These are phyloP conservation scores for Sugiyamaella marilandica DNA, from an alignment of 805 yeast genomes.

Conservation along the genomic window DNA sequence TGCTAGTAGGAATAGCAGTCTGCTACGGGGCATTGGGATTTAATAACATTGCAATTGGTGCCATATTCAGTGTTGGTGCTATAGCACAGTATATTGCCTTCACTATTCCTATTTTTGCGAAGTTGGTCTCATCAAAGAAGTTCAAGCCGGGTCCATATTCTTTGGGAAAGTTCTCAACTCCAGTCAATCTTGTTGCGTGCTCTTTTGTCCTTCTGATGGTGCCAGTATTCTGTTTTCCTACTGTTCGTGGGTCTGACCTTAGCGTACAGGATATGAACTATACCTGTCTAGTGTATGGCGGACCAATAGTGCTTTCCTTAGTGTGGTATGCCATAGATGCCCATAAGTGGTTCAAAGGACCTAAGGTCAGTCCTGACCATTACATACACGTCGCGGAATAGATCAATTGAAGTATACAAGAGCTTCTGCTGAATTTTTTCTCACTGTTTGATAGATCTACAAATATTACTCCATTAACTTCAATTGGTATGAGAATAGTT, in stretches of 20 bases:
- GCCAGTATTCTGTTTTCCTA: constrained; percentile 56
- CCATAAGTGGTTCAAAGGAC: constrained; percentile 56
- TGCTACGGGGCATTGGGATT: constrained; percentile 38
- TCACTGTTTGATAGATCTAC: too few relatives aligned
- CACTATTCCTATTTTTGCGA: constrained; percentile 54
- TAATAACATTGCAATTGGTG: constrained; percentile 60
- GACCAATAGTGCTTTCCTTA: constrained; percentile 47
- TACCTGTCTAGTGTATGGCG: constrained; percentile 57
- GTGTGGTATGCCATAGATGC: constrained; percentile 50
- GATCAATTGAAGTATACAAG: background rate
- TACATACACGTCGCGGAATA: background rate
- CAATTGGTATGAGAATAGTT: too few relatives aligned
- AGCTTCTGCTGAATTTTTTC: too few relatives aligned
- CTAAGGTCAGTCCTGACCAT: constrained; percentile 46
- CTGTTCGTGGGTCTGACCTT: constrained; percentile 36
- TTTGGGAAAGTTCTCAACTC: constrained; percentile 15
- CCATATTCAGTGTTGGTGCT: constrained; percentile 67
- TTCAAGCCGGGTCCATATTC: constrained; percentile 21
- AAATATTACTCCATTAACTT: too few relatives aligned
- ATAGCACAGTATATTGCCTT: constrained; percentile 63
- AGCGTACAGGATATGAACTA: constrained; percentile 49
- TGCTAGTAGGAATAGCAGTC: constrained; percentile 29
- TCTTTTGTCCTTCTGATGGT: constrained; percentile 48
- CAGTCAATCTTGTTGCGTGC: constrained; percentile 26
- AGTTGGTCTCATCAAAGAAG: constrained; percentile 38